These are phyloP conservation scores for Coemansia asiatica DNA, from an alignment of 192 early-diverging fungal species.

Conservation along the genomic window DNA sequence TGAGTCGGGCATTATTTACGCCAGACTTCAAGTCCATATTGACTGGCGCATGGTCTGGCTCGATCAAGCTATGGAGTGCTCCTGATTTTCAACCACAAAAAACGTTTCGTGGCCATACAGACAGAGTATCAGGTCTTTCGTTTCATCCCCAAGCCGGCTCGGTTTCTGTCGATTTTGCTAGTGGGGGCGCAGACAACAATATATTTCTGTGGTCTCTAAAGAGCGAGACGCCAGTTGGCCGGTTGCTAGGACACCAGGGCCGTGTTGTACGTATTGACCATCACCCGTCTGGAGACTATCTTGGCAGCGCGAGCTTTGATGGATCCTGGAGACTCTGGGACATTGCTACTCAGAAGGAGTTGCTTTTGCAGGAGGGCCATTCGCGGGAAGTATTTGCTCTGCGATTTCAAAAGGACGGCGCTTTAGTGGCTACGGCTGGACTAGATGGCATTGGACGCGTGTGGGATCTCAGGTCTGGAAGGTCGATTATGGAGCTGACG, in stretches of 20 bases:
- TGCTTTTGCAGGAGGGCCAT: slow-evolving; percentile 93
- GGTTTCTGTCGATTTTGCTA: slow-evolving; percentile 73
- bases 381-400: slow-evolving; percentile 90
- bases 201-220: slow-evolving; percentile 84
- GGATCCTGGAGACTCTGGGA: slow-evolving; percentile 98
- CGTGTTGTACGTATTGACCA: slow-evolving; percentile 85
- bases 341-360: slow-evolving; percentile 67
- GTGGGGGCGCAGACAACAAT: slow-evolving; percentile 72
- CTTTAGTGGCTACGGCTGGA: slow-evolving; percentile 84
- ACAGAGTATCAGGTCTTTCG: slow-evolving; percentile 83
- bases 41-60: slow-evolving; percentile 83
- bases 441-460: slow-evolving; percentile 90
- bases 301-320: slow-evolving; percentile 73
- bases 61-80: slow-evolving; percentile 84
- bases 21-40: slow-evolving; percentile 75
- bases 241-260: slow-evolving; percentile 76
- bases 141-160: slow-evolving; percentile 75
- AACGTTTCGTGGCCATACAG: slow-evolving; percentile 76
- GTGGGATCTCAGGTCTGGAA: slow-evolving; percentile 93
- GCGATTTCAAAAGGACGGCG: slow-evolving; percentile 89
- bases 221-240: slow-evolving; percentile 75
- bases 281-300: slow-evolving; percentile 83
- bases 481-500: slow-evolving; percentile 82
- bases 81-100: slow-evolving; percentile 66
- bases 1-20: slow-evolving; percentile 74